Percentiles rank a stretch among this genome's conserved stretches.
These are phyloP conservation scores for Lepiota subincarnata DNA, from an alignment of 768 basidiomycete genomes.

Conservation along the genomic window DNA sequence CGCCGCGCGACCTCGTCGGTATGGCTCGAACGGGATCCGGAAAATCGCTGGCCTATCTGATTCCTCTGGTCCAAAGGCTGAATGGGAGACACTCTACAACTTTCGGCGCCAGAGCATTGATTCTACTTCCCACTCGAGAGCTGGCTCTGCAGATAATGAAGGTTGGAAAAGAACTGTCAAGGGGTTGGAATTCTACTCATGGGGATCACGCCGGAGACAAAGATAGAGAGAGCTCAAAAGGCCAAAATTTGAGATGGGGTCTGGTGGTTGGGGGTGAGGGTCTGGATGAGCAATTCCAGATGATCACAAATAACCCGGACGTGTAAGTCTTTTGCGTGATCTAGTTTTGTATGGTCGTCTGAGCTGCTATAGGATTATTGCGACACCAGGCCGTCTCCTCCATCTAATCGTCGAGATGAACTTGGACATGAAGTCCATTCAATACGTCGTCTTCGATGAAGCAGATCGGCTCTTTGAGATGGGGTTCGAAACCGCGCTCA, in stretches of 20 bases:
- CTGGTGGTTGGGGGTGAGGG: constrained; percentile 94
- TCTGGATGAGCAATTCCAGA: constrained; percentile 93
- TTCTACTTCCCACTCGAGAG: constrained; percentile 90
- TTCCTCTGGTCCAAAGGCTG: constrained; percentile 86
- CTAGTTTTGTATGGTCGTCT: constrained; percentile 14
- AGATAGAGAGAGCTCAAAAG: constrained; percentile 49
- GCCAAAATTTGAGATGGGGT: constrained; percentile 79
- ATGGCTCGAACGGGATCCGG: constrained; percentile 99
- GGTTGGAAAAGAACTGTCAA: constrained; percentile 90
- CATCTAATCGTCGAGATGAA: constrained; percentile 98
- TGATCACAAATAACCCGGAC: constrained; percentile 92
- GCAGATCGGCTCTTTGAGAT: constrained; percentile 98
- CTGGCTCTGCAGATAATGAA: constrained; percentile 90
- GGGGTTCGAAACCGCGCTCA: constrained; percentile 91
- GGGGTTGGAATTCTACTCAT: constrained; percentile 66
- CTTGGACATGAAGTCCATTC: constrained; percentile 78
- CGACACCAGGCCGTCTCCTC: constrained; percentile 95
- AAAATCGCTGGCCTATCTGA: constrained; percentile 93
- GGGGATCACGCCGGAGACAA: constrained; percentile 77
- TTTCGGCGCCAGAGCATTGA: constrained; percentile 83
- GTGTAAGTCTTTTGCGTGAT: constrained; percentile 60
- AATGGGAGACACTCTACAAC: constrained; percentile 73
- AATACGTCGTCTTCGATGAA: constrained; percentile 95
- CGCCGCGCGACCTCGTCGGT: constrained; percentile 90
- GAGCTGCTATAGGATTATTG: constrained; percentile 69